Percentiles rank a stretch among this genome's conserved stretches.
phyloP scores from a whole-genome alignment of 2,329 filamentous ascomycete species.

The Aureobasidium sp. region DNA sequence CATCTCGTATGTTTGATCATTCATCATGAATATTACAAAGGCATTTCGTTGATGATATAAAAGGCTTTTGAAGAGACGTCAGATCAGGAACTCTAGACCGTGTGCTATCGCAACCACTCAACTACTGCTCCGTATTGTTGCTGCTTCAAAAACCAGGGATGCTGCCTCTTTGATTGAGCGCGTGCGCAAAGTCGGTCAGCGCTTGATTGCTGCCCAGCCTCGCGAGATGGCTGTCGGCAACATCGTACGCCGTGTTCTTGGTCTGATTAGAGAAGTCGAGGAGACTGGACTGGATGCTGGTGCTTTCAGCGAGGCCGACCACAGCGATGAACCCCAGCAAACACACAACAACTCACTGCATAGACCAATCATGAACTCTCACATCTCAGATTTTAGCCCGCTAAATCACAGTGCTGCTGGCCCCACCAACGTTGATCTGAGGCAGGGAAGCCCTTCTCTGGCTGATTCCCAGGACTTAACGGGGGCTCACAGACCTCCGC shows the following conservation, averaged over 20 bases:
- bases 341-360: conserved; percentile 31
- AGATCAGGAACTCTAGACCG: conserved; percentile 79
- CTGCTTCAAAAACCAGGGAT: conserved; percentile 69
- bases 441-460: conserved; percentile 2
- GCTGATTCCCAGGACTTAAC: conserved; percentile 1
- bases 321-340: conserved; percentile 23
- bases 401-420: conserved; percentile 37
- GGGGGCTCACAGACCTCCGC: conserved; percentile 45
- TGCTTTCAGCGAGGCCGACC: conserved; percentile 52
- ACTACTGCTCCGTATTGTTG: conserved; percentile 79
- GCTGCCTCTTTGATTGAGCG: conserved; percentile 72
- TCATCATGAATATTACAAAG: conserved; percentile 14
- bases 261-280: conserved; percentile 85
- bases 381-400: conserved; percentile 42
- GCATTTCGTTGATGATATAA: background rate
- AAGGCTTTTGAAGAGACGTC: conserved; percentile 81
- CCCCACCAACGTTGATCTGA: conserved; percentile 11
- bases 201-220: conserved; percentile 75
- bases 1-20: conserved; percentile 57
- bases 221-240: conserved; percentile 90
- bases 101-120: conserved; percentile 89
- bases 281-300: conserved; percentile 71
- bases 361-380: conserved; percentile 34
- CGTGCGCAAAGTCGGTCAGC: conserved; percentile 70
- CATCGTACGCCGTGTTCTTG: conserved; percentile 82